Evolutionary conservation across 1,139 yeast genomes (phyloP), one percentile per base, ranked within the genome.

Genomic region (Geotrichum cucujoidarum): DNA sequence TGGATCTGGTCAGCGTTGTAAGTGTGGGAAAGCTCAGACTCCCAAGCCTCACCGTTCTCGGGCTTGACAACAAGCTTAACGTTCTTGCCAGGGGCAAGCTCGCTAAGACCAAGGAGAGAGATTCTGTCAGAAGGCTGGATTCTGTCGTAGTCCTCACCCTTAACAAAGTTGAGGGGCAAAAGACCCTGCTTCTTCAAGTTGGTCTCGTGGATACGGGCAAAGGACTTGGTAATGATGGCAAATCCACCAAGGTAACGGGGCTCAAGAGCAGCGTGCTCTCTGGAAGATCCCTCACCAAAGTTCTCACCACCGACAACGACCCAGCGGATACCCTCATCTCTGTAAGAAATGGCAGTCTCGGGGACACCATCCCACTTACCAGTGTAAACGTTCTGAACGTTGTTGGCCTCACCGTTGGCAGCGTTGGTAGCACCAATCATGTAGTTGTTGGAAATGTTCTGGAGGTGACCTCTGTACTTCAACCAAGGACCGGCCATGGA

Each of bases 401-500:
- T 76, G 85, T 92, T 92, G 60, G 95, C 95, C 78, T 92, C 89
- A 62, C 83, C 88, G 74, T 92, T 92, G 77, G 86, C 97, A 66
- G 90, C 92, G 74, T 92, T 92, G 69, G 81, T 89, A 62, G 97
- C 98, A 77, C 98, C 98, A 78, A 92, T 92, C 97, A 92, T 89
- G 77, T 90, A 89, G 80, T 92, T 92, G 80, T 90, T 88, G 65
- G 97, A 89, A 69, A 92, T 92, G 83, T 92, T 92, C 77, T 89
- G 94, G 76, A 92, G 80, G 78, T 92, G 98, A 77, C 98, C 98
- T 80, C 97, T 88, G 95, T 92, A 92, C 79, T 92, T 92, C 80
- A 92, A 87, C 98, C 98, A 92, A 70, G 97, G 97, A 76, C 98
- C 98, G 69, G 98, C 98, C 94, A 87, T 89, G 66, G 97, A 90